These are phyloP conservation scores for Leptosphaerulina australis DNA, from an alignment of 2,329 filamentous ascomycete genomes.

Conservation along the genomic window DNA sequence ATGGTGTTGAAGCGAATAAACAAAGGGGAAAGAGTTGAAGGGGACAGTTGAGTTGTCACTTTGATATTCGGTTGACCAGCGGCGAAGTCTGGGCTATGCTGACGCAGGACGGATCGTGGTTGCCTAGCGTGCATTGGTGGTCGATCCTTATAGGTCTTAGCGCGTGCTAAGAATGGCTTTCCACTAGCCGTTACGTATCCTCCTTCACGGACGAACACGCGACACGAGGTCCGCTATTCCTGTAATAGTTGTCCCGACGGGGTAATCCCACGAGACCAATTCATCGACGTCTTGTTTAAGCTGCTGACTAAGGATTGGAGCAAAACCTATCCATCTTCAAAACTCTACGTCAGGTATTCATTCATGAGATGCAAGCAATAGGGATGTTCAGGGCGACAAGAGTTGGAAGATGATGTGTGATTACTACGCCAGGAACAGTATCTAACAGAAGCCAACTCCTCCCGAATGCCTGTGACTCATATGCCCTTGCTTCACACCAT, in stretches of 20 bases:
- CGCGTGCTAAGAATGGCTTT: constrained; percentile 27
- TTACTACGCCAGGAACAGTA: constrained; percentile 14
- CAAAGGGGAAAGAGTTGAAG: constrained; percentile 7
- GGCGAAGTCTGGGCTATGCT: constrained; percentile 29
- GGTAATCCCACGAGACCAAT: not conserved
- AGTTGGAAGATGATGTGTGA: not conserved
- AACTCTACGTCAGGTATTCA: no score
- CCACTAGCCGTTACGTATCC: constrained; percentile 9
- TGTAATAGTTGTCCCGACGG: not conserved
- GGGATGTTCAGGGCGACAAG: not conserved
- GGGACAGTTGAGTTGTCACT: constrained; percentile 5
- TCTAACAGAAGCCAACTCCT: constrained; percentile 14
- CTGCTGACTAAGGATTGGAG: not conserved
- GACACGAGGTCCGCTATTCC: not conserved
- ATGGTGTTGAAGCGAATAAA: constrained; percentile 9
- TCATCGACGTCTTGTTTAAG: not conserved
- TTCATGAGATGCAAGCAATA: no score
- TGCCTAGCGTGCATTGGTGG: constrained; percentile 22
- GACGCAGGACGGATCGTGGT: constrained; percentile 12
- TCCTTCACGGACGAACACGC: constrained; percentile 12
- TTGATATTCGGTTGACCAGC: constrained; percentile 19
- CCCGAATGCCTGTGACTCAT: constrained; percentile 12
- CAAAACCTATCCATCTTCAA: no score
- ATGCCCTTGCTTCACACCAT: constrained; percentile 3
- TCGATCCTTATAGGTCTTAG: constrained; percentile 18